Percentiles rank a stretch among this genome's conserved stretches.
These are phyloP conservation scores for Davidsoniella australis DNA, from an alignment of 2,329 filamentous ascomycete genomes.

Conservation along the genomic window DNA sequence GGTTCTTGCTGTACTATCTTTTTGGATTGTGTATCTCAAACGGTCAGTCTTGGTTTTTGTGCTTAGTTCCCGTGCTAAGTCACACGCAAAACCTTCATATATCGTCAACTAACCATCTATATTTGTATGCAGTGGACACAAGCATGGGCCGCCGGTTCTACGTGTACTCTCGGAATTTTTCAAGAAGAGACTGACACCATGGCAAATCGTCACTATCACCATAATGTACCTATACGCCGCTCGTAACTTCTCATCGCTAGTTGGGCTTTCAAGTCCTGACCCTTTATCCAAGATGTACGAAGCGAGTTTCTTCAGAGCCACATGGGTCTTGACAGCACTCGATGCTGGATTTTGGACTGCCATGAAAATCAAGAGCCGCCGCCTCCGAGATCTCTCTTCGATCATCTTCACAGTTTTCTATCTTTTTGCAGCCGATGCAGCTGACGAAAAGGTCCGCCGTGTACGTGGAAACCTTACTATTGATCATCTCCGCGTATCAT, in stretches of 20 bases:
- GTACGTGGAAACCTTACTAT: slow-evolving; percentile 74
- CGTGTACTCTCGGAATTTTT: slow-evolving; percentile 55
- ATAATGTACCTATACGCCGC: slow-evolving; percentile 82
- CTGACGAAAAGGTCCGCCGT: slow-evolving; percentile 90
- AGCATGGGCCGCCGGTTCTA: slow-evolving; percentile 69
- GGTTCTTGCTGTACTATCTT: slow-evolving; percentile 75
- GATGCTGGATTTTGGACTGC: slow-evolving; percentile 98
- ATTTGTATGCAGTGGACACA: slow-evolving; percentile 45
- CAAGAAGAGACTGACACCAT: slow-evolving; percentile 57
- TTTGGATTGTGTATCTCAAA: slow-evolving; percentile 77
- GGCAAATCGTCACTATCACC: slow-evolving; percentile 77
- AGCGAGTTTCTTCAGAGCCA: slow-evolving; percentile 81
- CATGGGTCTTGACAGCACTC: slow-evolving; percentile 86
- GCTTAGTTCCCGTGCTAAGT: not conserved
- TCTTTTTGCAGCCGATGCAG: slow-evolving; percentile 77
- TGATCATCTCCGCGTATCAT: slow-evolving; percentile 78
- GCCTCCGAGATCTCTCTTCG: slow-evolving; percentile 66
- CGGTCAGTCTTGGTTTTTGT: slow-evolving; percentile 32
- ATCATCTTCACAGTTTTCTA: slow-evolving; percentile 82
- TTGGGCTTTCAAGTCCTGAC: slow-evolving; percentile 82
- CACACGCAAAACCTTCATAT: not conserved
- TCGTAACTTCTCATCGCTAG: slow-evolving; percentile 83
- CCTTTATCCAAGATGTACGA: slow-evolving; percentile 90
- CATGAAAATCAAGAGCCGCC: slow-evolving; percentile 70
- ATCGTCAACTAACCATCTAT: not conserved